phyloP scores from a whole-genome alignment of 2,329 filamentous ascomycete species.

The Hypocrella siamensis region DNA sequence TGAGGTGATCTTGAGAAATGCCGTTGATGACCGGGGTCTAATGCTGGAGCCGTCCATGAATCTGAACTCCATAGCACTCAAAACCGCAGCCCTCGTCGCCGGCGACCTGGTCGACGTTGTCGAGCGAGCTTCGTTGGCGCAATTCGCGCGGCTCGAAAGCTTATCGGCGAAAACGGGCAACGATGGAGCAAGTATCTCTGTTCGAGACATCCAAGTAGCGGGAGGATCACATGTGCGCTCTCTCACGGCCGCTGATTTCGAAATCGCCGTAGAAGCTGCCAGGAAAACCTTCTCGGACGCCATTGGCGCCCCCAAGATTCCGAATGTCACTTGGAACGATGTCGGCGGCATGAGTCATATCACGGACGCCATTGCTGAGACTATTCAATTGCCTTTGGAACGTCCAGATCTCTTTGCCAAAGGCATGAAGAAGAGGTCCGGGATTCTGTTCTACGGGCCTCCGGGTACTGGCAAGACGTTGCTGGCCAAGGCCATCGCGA shows the following conservation, averaged over 20 bases:
- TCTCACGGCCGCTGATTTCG: constrained; percentile 72
- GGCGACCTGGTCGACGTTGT: constrained; percentile 91
- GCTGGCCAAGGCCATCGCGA: constrained; percentile 85
- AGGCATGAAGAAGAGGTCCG: constrained; percentile 94
- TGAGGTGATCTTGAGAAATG: constrained; percentile 69
- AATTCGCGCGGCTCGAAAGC: constrained; percentile 57
- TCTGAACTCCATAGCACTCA: constrained; percentile 70
- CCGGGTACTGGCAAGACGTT: constrained; percentile 85
- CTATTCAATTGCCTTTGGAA: constrained; percentile 83
- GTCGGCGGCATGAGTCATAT: constrained; percentile 87
- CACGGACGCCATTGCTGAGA: constrained; percentile 94
- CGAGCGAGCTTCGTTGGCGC: constrained; percentile 70
- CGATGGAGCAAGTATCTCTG: constrained; percentile 32
- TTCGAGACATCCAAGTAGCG: constrained; percentile 75
- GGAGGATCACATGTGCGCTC: constrained; percentile 68
- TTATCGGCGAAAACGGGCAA: constrained; percentile 38
- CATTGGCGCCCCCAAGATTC: constrained; percentile 95
- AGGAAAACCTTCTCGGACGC: constrained; percentile 96
- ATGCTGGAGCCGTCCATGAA: constrained; percentile 74
- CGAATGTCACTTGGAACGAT: constrained; percentile 91
- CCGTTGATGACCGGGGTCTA: constrained; percentile 61
- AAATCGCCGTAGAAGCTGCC: constrained; percentile 84
- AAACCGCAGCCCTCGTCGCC: constrained; percentile 89
- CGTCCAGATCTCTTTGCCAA: constrained; percentile 88
- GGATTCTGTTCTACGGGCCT: constrained; percentile 82